Percentiles rank a stretch among this genome's conserved stretches.
These are phyloP conservation scores for Staphylotrichum tortipilum DNA, from an alignment of 495 filamentous ascomycete genomes.

Conservation along the genomic window DNA sequence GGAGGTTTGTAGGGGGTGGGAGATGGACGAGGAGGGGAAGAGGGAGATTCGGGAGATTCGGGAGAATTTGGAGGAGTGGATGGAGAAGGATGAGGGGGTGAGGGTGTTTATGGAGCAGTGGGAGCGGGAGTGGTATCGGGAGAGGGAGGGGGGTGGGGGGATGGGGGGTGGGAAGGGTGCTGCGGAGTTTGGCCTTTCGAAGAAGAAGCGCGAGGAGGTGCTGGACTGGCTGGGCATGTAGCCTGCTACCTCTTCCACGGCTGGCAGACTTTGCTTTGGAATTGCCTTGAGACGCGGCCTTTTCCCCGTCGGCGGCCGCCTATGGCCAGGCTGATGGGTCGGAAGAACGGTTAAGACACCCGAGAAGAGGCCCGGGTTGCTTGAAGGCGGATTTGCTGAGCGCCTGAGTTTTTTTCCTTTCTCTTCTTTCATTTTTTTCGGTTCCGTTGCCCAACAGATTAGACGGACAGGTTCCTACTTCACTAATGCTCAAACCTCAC, in stretches of 20 bases:
- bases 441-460: too few species aligned
- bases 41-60: neutral
- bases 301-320: too few species aligned
- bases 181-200: neutral
- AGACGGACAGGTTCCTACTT: too few species aligned
- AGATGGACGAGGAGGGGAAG: neutral
- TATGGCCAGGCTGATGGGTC: too few species aligned
- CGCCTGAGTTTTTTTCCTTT: too few species aligned
- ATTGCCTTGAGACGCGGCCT: too few species aligned
- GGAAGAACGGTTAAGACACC: too few species aligned
- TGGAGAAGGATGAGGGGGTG: neutral
- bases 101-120: neutral
- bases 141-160: neutral
- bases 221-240: neutral
- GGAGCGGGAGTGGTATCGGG: neutral
- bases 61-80: neutral
- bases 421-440: too few species aligned
- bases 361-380: too few species aligned
- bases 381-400: too few species aligned
- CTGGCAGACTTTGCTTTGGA: too few species aligned
- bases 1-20: neutral
- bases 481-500: too few species aligned
- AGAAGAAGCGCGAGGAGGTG: conserved; percentile 1
- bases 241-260: neutral
- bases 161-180: neutral